phyloP scores from a whole-genome alignment of 1,284 basidiomycete species.

The Naganishia cerealis region DNA sequence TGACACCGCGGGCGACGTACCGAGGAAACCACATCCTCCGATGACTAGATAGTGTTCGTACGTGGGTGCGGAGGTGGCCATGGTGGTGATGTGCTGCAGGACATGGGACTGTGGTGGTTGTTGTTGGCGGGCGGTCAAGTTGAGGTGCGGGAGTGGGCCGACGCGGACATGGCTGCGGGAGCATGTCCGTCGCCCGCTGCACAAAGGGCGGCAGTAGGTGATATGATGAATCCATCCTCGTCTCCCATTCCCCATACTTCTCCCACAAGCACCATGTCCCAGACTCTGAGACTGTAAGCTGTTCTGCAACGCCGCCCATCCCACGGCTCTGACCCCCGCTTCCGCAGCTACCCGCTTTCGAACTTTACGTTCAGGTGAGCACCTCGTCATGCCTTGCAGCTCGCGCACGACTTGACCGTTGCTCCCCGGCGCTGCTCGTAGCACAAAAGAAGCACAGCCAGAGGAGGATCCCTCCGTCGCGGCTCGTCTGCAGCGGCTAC shows the following conservation, averaged over 20 bases:
- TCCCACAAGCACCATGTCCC: slow-evolving; percentile 26
- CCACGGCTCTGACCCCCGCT: neutral
- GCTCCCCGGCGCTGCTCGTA: slow-evolving; percentile 42
- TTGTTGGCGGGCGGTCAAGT: too few relatives aligned
- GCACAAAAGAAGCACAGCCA: slow-evolving; percentile 88
- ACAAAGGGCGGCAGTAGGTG: neutral
- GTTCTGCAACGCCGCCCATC: too few relatives aligned
- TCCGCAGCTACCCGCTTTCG: slow-evolving; percentile 33
- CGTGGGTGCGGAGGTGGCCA: slow-evolving; percentile 30
- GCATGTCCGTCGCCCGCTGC: neutral
- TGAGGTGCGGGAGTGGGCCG: neutral
- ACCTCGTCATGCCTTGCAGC: neutral
- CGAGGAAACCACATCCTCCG: slow-evolving; percentile 88
- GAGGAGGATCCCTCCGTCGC: slow-evolving; percentile 95
- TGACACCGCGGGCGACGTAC: neutral
- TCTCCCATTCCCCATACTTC: neutral
- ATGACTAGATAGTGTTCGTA: slow-evolving; percentile 65
- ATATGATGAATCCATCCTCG: neutral
- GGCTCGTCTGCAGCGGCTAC: slow-evolving; percentile 78
- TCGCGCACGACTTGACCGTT: neutral
- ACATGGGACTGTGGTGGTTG: too few relatives aligned
- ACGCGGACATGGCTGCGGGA: neutral
- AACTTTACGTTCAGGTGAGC: slow-evolving; percentile 35
- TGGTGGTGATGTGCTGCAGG: neutral
- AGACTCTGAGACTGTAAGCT: slow-evolving; percentile 33